A percentile compares a stretch with the other conserved stretches of the same genome.
Evolutionary conservation across 371 early-diverging fungal species (phyloP).

Genomic region (Apophysomyces elegans): DNA sequence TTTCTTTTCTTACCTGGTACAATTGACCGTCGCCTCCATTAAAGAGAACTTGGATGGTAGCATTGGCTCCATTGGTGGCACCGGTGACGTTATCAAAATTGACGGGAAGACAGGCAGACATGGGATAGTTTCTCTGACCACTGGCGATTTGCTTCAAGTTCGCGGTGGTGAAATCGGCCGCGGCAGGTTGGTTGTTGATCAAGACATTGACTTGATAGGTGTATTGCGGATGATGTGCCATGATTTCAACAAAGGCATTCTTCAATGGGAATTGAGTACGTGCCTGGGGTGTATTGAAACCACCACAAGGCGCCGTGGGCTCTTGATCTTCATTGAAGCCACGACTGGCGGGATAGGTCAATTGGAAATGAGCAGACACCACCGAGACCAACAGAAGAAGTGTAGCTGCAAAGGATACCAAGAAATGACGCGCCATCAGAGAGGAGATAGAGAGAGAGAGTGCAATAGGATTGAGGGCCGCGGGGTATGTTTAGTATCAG

Average conservation of each 20-base stretch:
- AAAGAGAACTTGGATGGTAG: slow-evolving; percentile 60
- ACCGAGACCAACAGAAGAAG: slow-evolving; percentile 7
- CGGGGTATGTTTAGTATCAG: neutral
- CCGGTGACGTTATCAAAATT: slow-evolving; percentile 33
- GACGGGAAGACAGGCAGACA: slow-evolving; percentile 47
- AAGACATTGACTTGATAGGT: slow-evolving; percentile 50
- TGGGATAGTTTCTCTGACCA: slow-evolving; percentile 48
- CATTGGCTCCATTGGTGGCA: slow-evolving; percentile 50
- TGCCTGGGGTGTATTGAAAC: slow-evolving; percentile 36
- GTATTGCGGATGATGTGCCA: slow-evolving; percentile 51
- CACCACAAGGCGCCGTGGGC: slow-evolving; percentile 58
- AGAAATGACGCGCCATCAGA: slow-evolving; percentile 10
- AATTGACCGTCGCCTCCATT: slow-evolving; percentile 62
- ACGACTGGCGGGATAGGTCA: slow-evolving; percentile 58
- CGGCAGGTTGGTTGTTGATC: slow-evolving; percentile 45
- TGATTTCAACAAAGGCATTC: slow-evolving; percentile 56
- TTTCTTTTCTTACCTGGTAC: slow-evolving; percentile 48
- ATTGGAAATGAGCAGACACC: slow-evolving; percentile 50
- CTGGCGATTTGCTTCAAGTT: slow-evolving; percentile 27
- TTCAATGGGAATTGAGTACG: slow-evolving; percentile 54
- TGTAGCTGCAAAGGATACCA: neutral
- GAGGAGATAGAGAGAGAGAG: neutral
- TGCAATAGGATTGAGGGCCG: neutral
- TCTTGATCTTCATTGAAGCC: slow-evolving; percentile 57
- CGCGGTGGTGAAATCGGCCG: slow-evolving; percentile 31